Conservation (phyloP, 164 flowering plant genomes). For the Macadamia tetraphylla region DNA sequence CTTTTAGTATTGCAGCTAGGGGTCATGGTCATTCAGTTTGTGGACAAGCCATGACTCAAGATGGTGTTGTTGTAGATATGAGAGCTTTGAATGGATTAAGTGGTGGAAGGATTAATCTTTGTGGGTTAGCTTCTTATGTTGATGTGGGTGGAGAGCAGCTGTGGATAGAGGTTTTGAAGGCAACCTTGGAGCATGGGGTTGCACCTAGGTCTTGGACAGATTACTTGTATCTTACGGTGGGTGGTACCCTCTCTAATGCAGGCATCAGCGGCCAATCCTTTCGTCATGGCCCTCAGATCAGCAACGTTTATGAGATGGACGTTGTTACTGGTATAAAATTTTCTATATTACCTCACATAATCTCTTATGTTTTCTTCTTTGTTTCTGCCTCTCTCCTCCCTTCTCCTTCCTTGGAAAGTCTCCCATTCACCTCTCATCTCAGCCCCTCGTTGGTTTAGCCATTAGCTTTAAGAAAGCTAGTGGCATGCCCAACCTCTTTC, state of each 20-base stretch:
- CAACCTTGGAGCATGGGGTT: constrained; percentile 52
- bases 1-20: constrained; percentile 54
- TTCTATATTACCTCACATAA: no score
- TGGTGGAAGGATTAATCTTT: constrained; percentile 29
- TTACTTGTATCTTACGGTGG: constrained; percentile 76
- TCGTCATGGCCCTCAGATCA: constrained; percentile 81
- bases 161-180: constrained; percentile 68
- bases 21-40: constrained; percentile 71
- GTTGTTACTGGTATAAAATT: constrained; percentile 57
- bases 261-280: constrained; percentile 86
- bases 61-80: constrained; percentile 86
- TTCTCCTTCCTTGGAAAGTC: no score
- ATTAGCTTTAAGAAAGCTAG: no score
- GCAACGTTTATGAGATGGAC: constrained; percentile 74
- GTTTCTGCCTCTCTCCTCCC: no score
- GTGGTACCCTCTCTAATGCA: constrained; percentile 89
- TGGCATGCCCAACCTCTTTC: no score
- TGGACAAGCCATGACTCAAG: constrained; percentile 70
- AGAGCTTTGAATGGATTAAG: constrained; percentile 19
- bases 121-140: constrained; percentile 21
- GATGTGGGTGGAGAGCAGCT: constrained; percentile 77
- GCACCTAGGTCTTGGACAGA: constrained; percentile 90
- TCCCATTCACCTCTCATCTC: no score
- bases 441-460: no score
- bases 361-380: no score